Base-by-base conservation (phyloP, 2,329 filamentous ascomycete species). In the Neofusicoccum sp. region DNA sequence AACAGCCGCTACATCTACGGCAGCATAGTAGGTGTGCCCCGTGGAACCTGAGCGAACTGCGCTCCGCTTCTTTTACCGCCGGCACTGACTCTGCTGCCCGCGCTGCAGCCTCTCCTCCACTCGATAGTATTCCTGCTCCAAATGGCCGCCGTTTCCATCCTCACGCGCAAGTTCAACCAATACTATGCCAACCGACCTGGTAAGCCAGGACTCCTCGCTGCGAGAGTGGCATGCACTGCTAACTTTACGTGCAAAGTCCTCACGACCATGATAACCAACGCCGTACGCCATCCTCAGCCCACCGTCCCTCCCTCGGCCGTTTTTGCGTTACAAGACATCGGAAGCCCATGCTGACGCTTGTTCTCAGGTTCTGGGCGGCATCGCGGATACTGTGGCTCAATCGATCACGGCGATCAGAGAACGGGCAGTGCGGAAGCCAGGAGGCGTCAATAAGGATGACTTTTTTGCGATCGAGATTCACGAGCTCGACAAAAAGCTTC, bases 251-350 rank as follows among this genome's bases (percentile, higher is more conserved):
- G 37, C 64, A 64, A 74, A 91, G 91, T 99, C 45, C 86, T 99
- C 72, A 99, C 95, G 66, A 99, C 96, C 79, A 99, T 99, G 94
- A 92, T 97, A 74, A 97, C 94, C 76, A 99, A 99, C 81, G 91
- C 95, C 69, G 89, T 90, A 86, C 74, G 85, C 75, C 52, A 45
- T 58, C 54, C 41, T 31, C 29, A 39, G 31, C 54, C 64, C 60
- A 66, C 62, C 49, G 31, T 61, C 36, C 37, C 4, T n/a, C 14
- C 6, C 36, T 9, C 12, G 28, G 45, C 31, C 28, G 43, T 33
- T 14, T 6, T 29, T 9, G 33, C 29, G 36, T 33, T n/a, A 36
- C 22, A 33, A 29, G 4, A 28, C 48, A 33, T 34, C 6, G n/a
- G 12, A 14, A 5, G 3, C 16, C 7, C 5, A 14, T 4, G 11